phyloP scores from a whole-genome alignment of 176 grass and related monocot genomes.

The Poa pratensis region DNA sequence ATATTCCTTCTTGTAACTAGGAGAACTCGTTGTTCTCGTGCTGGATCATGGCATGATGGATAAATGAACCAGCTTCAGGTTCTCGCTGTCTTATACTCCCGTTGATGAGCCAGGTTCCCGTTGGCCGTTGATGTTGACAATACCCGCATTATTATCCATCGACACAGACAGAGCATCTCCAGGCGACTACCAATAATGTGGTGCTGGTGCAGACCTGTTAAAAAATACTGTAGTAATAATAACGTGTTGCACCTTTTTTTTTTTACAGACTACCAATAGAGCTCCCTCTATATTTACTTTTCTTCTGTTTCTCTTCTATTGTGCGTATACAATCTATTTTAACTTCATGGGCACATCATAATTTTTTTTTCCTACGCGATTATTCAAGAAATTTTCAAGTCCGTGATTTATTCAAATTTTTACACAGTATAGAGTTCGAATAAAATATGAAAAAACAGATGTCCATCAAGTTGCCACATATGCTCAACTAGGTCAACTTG shows the following conservation, averaged over 20 bases:
- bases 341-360: too few relatives aligned
- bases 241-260: neutral
- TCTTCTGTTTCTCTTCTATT: too few relatives aligned
- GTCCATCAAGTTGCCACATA: too few relatives aligned
- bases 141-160: neutral
- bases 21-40: neutral
- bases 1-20: slow-evolving; percentile 18
- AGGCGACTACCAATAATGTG: too few relatives aligned
- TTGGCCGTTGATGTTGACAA: neutral
- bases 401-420: too few relatives aligned
- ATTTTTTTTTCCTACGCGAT: neutral
- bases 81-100: neutral
- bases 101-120: neutral
- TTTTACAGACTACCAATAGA: neutral
- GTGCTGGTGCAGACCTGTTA: too few relatives aligned
- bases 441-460: too few relatives aligned
- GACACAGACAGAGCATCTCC: neutral
- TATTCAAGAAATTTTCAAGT: neutral
- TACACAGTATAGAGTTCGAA: too few relatives aligned
- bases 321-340: too few relatives aligned
- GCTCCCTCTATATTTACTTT: neutral
- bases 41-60: neutral
- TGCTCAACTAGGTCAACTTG: too few relatives aligned
- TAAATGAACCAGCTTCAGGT: neutral
- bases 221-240: too few relatives aligned